These are phyloP conservation scores for Panaeolus cyanescens DNA, from an alignment of 768 basidiomycete species.

Conservation along the genomic window DNA sequence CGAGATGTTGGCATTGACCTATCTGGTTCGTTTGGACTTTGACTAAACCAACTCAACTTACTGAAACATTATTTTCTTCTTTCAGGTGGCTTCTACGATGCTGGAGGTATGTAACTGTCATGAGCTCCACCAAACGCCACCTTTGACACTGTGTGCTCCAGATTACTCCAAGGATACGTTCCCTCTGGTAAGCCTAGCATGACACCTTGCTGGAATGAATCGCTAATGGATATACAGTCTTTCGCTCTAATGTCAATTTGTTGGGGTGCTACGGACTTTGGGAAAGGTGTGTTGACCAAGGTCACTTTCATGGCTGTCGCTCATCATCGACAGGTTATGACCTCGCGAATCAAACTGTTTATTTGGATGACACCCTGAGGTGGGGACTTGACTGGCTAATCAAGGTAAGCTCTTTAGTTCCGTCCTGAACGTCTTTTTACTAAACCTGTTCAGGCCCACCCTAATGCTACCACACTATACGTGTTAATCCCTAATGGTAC, in stretches of 20 bases:
- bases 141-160: conserved; percentile 24
- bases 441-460: conserved; percentile 67
- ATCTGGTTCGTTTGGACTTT: conserved; percentile 43
- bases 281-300: conserved; percentile 52
- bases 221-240: conserved; percentile 42
- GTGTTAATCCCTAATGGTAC: conserved; percentile 50
- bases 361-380: conserved; percentile 88
- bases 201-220: not conserved
- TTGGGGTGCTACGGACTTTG: conserved; percentile 88
- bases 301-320: conserved; percentile 1
- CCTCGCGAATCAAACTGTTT: conserved; percentile 81
- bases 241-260: conserved; percentile 84
- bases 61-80: not conserved
- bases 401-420: conserved; percentile 50
- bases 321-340: conserved; percentile 63
- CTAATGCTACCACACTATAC: conserved; percentile 68
- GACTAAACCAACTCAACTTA: not conserved
- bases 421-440: not conserved
- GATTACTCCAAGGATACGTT: conserved; percentile 91
- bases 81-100: conserved; percentile 83
- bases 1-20: conserved; percentile 72
- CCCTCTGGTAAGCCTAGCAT: conserved; percentile 59
- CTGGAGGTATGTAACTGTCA: conserved; percentile 61
- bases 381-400: conserved; percentile 95
- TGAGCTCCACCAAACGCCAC: not conserved